Evolutionary conservation across 169 alveolate species (phyloP), one percentile per base, ranked within the genome.

Genomic region (Plasmodium billcollinsi): DNA sequence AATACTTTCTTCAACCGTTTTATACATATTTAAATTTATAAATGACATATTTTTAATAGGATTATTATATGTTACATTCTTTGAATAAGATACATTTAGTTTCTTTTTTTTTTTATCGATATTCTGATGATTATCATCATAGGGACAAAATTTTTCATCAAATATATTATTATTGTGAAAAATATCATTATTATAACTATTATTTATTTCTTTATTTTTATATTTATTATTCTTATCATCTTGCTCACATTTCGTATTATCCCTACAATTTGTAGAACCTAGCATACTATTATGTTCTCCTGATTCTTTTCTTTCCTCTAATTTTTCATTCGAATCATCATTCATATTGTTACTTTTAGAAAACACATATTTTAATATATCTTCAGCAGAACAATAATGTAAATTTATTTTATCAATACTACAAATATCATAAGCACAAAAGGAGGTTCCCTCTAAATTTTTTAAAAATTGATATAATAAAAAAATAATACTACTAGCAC

Each of bases 401-500:
- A 78, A 15, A 59, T 78, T 45, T 5, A 78, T 66, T 3, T 20
- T 65, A 58, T 78, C 78, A 21, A 78, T 18, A 12, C 26, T 33
- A 20, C 88, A 74, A n/a, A 45, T 14, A 12, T 74, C 45, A 18
- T 59, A 74, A 20, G 26, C 0, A n/a, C 33, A 39, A 4, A 15
- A 20, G n/a, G 52, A 15, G 5, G 15, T 50, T n/a, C 18, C 7
- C 47, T 29, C 45, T 47, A 78, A n/a, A 21, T 56, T 39, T 15
- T 52, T 50, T 50, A 78, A 50, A 29, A 78, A 15, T n/a, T 43
- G 12, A 8, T 54, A 56, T 58, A 78, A 7, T 5, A 78, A 2
- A 65, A 12, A 20, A 59, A 78, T 47, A 15, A 78, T 78, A n/a
- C 61, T 78, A 59, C 11, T 78, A 12, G 56, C 6, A 4, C 89